Percentiles rank a stretch among this genome's conserved stretches.
These are phyloP conservation scores for Pelargonium exstipulatum DNA, from an alignment of 441 rosid genomes.

Conservation along the genomic window DNA sequence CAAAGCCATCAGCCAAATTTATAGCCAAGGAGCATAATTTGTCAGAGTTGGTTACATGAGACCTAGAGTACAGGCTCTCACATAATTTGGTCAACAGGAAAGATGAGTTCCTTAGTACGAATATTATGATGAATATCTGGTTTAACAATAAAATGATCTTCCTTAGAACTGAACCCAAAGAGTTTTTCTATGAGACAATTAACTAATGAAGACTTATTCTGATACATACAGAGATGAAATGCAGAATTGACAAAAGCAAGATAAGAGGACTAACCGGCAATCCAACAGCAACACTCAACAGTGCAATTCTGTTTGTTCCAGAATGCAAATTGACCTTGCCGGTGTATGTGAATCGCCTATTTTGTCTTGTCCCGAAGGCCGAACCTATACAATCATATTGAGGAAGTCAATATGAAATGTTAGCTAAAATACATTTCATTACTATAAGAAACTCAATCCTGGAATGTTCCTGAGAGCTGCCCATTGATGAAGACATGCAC, in stretches of 20 bases:
- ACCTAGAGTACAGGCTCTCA: background rate
- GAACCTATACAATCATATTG: constrained; percentile 45
- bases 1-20: background rate
- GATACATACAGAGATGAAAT: constrained; percentile 3
- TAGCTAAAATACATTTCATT: constrained; percentile 9
- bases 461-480: constrained; percentile 60
- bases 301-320: constrained; percentile 79
- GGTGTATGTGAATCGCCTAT: constrained; percentile 59
- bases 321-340: constrained; percentile 75
- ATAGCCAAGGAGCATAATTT: background rate
- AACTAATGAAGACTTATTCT: background rate
- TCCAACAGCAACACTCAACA: constrained; percentile 92
- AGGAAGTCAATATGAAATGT: background rate
- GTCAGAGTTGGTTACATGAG: background rate
- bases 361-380: constrained; percentile 77
- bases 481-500: constrained; percentile 88
- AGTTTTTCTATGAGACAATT: background rate
- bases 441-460: constrained; percentile 4
- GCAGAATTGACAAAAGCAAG: background rate
- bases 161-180: background rate
- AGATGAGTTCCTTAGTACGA: background rate
- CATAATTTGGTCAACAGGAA: background rate
- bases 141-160: too few species aligned
- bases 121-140: background rate
- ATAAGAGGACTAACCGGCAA: constrained; percentile 59